Evolutionary conservation across 2,329 filamentous ascomycete genomes (phyloP).

Genomic region (Talaromyces sp.): DNA sequence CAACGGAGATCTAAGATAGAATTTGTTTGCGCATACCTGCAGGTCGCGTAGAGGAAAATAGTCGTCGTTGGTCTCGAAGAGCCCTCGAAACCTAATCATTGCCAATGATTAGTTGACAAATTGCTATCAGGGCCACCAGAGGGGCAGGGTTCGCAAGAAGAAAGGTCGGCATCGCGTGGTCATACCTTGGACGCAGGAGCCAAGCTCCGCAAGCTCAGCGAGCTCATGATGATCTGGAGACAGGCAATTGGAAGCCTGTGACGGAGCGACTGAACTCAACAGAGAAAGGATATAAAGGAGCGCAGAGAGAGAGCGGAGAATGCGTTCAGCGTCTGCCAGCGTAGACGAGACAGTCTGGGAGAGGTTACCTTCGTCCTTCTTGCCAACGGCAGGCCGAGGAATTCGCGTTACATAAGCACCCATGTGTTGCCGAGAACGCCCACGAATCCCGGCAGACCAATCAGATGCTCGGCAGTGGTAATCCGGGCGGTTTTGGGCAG

Average conservation of each 20-base stretch:
- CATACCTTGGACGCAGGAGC: slow-evolving; percentile 44
- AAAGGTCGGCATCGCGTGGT: slow-evolving; percentile 18
- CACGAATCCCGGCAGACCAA: slow-evolving; percentile 26
- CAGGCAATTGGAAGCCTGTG: slow-evolving; percentile 10
- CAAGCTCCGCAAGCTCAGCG: slow-evolving; percentile 44
- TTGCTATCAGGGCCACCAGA: slow-evolving; percentile 7
- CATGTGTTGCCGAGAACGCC: slow-evolving; percentile 27
- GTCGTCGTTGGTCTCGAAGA: slow-evolving; percentile 60
- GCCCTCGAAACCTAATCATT: slow-evolving; percentile 56
- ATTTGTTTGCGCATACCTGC: slow-evolving; percentile 53
- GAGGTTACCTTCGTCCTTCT: slow-evolving; percentile 6
- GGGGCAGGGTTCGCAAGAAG: slow-evolving; percentile 7
- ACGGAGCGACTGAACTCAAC: slow-evolving; percentile 16
- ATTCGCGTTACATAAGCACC: slow-evolving; percentile 29
- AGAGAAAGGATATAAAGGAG: slow-evolving; percentile 17
- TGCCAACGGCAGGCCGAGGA: slow-evolving; percentile 17
- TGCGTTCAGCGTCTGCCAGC: slow-evolving; percentile 6
- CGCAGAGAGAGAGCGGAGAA: slow-evolving; percentile 16
- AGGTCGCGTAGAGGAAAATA: slow-evolving; percentile 81
- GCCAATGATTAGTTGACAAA: slow-evolving; percentile 18
- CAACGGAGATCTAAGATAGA: slow-evolving; percentile 15
- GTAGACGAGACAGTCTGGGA: neutral
- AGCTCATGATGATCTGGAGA: slow-evolving; percentile 41
- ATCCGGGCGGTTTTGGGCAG: slow-evolving; percentile 28
- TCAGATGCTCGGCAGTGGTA: slow-evolving; percentile 27